Base-by-base conservation (phyloP, 176 grass and related monocot genomes). In the maize (Zea mays) region DNA sequence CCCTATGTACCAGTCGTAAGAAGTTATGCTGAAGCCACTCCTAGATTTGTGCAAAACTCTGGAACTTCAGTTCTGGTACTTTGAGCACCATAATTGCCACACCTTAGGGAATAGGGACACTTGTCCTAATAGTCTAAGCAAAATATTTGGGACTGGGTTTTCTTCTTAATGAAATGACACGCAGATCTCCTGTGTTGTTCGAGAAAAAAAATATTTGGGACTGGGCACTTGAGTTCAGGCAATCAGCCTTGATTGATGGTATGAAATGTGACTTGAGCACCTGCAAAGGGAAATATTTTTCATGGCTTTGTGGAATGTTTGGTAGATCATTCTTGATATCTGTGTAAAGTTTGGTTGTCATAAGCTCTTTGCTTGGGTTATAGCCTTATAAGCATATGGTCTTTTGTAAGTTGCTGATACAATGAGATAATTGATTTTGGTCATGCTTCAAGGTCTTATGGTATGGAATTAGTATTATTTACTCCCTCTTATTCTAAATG, bases 331-430 rank as follows among this genome's bases (percentile, higher is more conserved):
- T 76, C 13, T 60, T 35, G 15, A 41, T 10, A 77, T 45, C 4
- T 54, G 4, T 69, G 58, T 62, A 37, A 36, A 14, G 34, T 75
- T 67, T 73, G 27, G 3, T 38, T 37, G 38, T 43, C 52, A 7
- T 54, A 69, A 85, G 37, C 12, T 34, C 52, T 81, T 20, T 54
- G 64, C 45, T 62, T 63, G 38, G 20, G 55, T 33, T 33, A 55
- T 52, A 54, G 51, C 15, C 15, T 41, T 86, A 19, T 40, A 75
- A 35, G 62, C 61, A 73, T 69, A 59, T 16, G 15, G 14, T 81
- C 75, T 81, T 61, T 9, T 69, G 47, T 62, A 42, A 62, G 37
- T 12, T 81, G 36, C 48, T 69, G 15, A 80, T 72, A 27, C 33
- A 45, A 7, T 54, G 67, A 9, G 19, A 68, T 14, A 5, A 61